Evolutionary conservation across 352 stramenopile species (phyloP), one percentile per base, ranked within the genome.

Genomic region (Phytophthora multivora): DNA sequence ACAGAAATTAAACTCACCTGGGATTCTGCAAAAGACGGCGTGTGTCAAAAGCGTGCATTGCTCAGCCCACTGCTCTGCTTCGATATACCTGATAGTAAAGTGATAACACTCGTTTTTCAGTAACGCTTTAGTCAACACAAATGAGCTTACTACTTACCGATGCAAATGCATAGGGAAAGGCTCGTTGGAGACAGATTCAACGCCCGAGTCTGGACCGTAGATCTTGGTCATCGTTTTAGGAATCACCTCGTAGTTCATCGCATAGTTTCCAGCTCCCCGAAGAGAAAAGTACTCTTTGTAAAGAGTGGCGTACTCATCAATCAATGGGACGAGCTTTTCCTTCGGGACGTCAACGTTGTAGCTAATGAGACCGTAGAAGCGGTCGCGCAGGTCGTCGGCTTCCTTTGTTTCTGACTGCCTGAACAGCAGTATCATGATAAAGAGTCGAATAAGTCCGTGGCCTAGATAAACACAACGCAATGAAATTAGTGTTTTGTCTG

Each of bases 11-110:
- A 48, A 47, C 55, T 23, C 69, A 90, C 86, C 74, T 69, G 88
- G 84, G 49, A 96, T 94, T 35, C 69, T 82, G 49, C 76, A 84
- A 56, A 96, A 96, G 1, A 96, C 51, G 6, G 84, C 80, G 61
- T 96, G 88, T 0, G 84, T 90, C 21, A 95, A 42, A 15, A 96
- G 59, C 4, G 88, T 96, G 62, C 84, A 93, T 11, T 95, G 85
- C 45, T 86, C 63, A 0, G 83, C 81, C 76, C 79, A 96, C 16
- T 79, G 69, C 9, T 78, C 73, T 39, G 88, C 66, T 26, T 89
- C 72, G 8, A 87, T 66, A 51, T 80, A 76, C 1, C 83, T 92
- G 51, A 19, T 33, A 28, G 41, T 11, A 47, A 30, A 43, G n/a
- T n/a, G n/a, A n/a, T n/a, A 43, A 43, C 7, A 31, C 26, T 31